phyloP scores from a whole-genome alignment of 192 early-diverging fungal species.

The Backusella mclennaniae region DNA sequence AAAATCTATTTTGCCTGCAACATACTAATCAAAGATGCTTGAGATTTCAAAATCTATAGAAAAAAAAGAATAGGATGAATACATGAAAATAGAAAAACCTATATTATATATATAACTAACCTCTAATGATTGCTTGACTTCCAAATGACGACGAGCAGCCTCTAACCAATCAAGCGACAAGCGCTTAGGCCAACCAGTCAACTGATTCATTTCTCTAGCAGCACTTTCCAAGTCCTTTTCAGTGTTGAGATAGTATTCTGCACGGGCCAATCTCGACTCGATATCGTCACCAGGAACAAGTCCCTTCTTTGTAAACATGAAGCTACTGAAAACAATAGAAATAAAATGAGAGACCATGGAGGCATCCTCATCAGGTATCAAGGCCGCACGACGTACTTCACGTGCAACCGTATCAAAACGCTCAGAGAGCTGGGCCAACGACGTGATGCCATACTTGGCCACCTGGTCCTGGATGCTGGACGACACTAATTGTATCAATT shows the following conservation, averaged over 20 bases:
- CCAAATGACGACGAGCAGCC: constrained; percentile 77
- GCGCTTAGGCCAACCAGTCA: constrained; percentile 86
- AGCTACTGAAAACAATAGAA: constrained; percentile 64
- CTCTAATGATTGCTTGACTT: constrained; percentile 85
- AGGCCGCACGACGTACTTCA: constrained; percentile 73
- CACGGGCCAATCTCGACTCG: constrained; percentile 81
- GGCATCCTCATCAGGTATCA: constrained; percentile 86
- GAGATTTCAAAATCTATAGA: constrained; percentile 17
- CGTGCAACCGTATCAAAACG: constrained; percentile 70
- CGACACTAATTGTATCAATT: constrained; percentile 61
- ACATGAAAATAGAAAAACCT: too few relatives aligned
- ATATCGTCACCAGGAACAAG: constrained; percentile 82
- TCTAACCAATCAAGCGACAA: constrained; percentile 88
- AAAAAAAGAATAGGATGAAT: background rate
- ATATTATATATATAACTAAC: constrained; percentile 36
- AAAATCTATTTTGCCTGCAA: constrained; percentile 23
- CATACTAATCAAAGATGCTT: constrained; percentile 25
- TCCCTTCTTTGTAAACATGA: constrained; percentile 86
- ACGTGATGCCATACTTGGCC: constrained; percentile 65
- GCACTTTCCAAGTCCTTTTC: constrained; percentile 83
- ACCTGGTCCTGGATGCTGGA: constrained; percentile 54
- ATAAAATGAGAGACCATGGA: constrained; percentile 78
- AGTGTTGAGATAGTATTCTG: constrained; percentile 65
- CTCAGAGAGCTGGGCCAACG: constrained; percentile 60
- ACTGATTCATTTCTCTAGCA: constrained; percentile 87